Conservation (phyloP, 2,329 filamentous ascomycete genomes). For the Trichophyton mentagrophytes region DNA sequence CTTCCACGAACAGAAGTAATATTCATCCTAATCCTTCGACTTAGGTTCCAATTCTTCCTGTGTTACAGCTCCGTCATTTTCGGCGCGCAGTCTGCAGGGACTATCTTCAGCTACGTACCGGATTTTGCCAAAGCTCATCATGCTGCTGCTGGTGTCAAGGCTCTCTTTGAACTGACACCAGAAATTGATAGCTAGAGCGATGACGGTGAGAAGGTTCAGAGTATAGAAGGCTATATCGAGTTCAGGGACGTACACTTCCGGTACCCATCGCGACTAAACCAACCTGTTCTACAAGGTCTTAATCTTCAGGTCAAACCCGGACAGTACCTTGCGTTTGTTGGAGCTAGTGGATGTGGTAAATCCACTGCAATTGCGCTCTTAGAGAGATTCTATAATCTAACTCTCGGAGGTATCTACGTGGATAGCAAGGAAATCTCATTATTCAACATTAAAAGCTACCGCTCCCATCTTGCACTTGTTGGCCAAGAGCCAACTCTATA, state of each 20-base stretch:
- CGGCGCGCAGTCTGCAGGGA: slow-evolving; percentile 79
- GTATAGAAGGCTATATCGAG: slow-evolving; percentile 67
- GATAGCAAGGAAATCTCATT: slow-evolving; percentile 70
- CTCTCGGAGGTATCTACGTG: slow-evolving; percentile 65
- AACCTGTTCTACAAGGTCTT: slow-evolving; percentile 74
- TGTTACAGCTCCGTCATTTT: slow-evolving; percentile 82
- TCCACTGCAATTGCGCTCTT: slow-evolving; percentile 81
- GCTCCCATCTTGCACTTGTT: slow-evolving; percentile 69
- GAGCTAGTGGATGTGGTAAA: slow-evolving; percentile 86
- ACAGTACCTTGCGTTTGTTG: slow-evolving; percentile 59
- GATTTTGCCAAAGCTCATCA: slow-evolving; percentile 88
- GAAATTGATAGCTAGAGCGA: slow-evolving; percentile 13
- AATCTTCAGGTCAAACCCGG: slow-evolving; percentile 40
- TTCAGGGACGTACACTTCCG: slow-evolving; percentile 88
- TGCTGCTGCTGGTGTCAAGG: slow-evolving; percentile 66
- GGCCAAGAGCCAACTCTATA: slow-evolving; percentile 77
- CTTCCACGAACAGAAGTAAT: not conserved
- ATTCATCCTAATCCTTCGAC: not conserved
- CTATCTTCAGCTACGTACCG: slow-evolving; percentile 76
- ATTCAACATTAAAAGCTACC: slow-evolving; percentile 75
- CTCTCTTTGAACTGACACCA: slow-evolving; percentile 59
- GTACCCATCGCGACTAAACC: slow-evolving; percentile 79
- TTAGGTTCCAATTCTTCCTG: slow-evolving; percentile 70
- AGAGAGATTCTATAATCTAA: slow-evolving; percentile 87
- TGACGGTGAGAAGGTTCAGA: slow-evolving; percentile 29